Evolutionary conservation across 164 flowering plant genomes (phyloP).

Genomic region (Macadamia tetraphylla): DNA sequence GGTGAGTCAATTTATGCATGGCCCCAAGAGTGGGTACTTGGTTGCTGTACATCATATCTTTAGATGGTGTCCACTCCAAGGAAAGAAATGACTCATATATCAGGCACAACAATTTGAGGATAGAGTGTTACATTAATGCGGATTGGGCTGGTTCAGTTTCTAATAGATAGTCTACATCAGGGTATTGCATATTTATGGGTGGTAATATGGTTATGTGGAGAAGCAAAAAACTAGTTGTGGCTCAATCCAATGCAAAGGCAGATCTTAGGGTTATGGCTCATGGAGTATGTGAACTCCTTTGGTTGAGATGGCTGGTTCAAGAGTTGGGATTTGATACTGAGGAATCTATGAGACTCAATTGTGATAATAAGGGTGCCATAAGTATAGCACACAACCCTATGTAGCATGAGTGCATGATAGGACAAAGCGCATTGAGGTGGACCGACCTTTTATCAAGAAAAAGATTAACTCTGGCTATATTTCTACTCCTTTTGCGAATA

Average conservation of each 20-base stretch:
- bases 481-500: neutral
- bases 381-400: neutral
- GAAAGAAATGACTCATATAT: too few relatives aligned
- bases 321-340: neutral
- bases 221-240: neutral
- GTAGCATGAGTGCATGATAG: neutral
- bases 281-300: neutral
- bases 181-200: neutral
- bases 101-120: too few relatives aligned
- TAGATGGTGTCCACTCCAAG: too few relatives aligned
- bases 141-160: too few relatives aligned
- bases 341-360: neutral
- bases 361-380: neutral
- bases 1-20: too few relatives aligned
- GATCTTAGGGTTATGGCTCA: neutral
- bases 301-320: neutral
- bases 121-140: too few relatives aligned
- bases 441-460: neutral
- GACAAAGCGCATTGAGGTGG: neutral
- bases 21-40: too few relatives aligned
- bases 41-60: too few relatives aligned
- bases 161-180: neutral
- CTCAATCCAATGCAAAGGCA: neutral
- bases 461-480: neutral
- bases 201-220: neutral